Base-by-base conservation (phyloP, 306 rosid genomes). In the Lablab purpureus region DNA sequence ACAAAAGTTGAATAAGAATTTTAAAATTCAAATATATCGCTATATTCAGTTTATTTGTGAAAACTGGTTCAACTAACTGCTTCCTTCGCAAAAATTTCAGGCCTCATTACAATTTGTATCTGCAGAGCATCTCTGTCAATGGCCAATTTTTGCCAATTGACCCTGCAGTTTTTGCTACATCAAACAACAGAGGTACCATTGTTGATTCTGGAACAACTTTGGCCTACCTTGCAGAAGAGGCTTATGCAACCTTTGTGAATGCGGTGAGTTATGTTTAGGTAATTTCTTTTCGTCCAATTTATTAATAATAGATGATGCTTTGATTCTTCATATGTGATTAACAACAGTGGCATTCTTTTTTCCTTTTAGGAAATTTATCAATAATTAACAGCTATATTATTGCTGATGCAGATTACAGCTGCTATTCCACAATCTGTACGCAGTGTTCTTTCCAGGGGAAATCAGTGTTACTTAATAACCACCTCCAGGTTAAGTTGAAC, bases 181-280 rank as follows among this genome's bases (percentile, higher is more conserved):
- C 97, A 52, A 87, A 18, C 83, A 84, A 84, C 80, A 83, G 84
- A 86, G 99, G 97, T 70, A 88, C 99, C 68, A 89, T 95, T 51
- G 52, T 95, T 80, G 99, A 95, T 80, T 93, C 98, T 0, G 99
- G 98, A 77, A 95, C 99, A 46, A 95, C 99, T 45, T 84, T 95
- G 90, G 94, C 99, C 15, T 95, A 95, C 86, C 91, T 95, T 81
- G 93, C 96, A 6, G 93, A 88, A 64, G 91, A 82, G 76, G 98
- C 97, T 19, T 93, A 86, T 72, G 73, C 55, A 41, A 79, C 91
- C 65, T 90, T 95, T 43, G 81, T 95, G 60, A 68, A 28, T 74
- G 97, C 97, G 69, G 99, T 95, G 85, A 82, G 96, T 86, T 78
- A 68, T 51, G 25, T 50, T n/a, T 73, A 67, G 64, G 81, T 58